A percentile compares a stretch with the other conserved stretches of the same genome.
These are phyloP conservation scores for Penicillium sp. DNA, from an alignment of 2,329 filamentous ascomycete genomes.

Conservation along the genomic window DNA sequence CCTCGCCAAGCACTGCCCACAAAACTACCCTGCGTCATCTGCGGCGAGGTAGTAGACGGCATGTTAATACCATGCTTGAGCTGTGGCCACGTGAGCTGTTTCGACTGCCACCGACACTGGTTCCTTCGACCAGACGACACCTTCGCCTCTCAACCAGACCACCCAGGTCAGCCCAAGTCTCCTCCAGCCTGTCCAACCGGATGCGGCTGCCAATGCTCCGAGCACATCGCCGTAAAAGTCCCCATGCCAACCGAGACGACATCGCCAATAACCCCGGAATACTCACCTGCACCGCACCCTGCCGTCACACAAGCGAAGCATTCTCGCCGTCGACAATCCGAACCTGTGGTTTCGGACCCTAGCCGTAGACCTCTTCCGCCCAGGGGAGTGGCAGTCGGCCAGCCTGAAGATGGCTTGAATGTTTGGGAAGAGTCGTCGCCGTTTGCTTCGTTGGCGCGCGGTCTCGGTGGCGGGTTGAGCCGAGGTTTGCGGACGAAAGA, in stretches of 20 bases:
- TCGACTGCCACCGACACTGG: slow-evolving; percentile 47
- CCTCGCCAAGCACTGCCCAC: slow-evolving; percentile 35
- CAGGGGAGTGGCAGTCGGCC: slow-evolving; percentile 21
- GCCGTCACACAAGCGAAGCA: slow-evolving; percentile 19
- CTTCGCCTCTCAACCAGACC: slow-evolving; percentile 11
- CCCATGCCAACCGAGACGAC: slow-evolving; percentile 29
- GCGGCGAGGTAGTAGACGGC: slow-evolving; percentile 44
- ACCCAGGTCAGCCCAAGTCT: slow-evolving; percentile 12
- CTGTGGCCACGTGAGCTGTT: slow-evolving; percentile 51
- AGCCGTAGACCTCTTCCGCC: slow-evolving; percentile 13
- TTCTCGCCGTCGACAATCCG: slow-evolving; percentile 21
- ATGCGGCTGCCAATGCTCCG: slow-evolving; percentile 50
- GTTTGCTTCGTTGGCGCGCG: slow-evolving; percentile 43
- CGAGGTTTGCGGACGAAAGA: slow-evolving; percentile 39
- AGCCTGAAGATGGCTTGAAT: slow-evolving; percentile 37
- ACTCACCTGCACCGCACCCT: not conserved
- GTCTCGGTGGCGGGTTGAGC: slow-evolving; percentile 45
- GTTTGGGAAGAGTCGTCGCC: slow-evolving; percentile 37
- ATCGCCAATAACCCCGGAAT: slow-evolving; percentile 12
- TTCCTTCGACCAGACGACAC: slow-evolving; percentile 30
- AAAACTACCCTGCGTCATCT: slow-evolving; percentile 47
- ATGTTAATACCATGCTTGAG: slow-evolving; percentile 50
- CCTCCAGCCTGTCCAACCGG: slow-evolving; percentile 45
- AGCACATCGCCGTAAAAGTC: slow-evolving; percentile 37
- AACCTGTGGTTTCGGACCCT: slow-evolving; percentile 15